Base-by-base conservation (phyloP, 2,329 filamentous ascomycete genomes). In the Xylaria sp. region DNA sequence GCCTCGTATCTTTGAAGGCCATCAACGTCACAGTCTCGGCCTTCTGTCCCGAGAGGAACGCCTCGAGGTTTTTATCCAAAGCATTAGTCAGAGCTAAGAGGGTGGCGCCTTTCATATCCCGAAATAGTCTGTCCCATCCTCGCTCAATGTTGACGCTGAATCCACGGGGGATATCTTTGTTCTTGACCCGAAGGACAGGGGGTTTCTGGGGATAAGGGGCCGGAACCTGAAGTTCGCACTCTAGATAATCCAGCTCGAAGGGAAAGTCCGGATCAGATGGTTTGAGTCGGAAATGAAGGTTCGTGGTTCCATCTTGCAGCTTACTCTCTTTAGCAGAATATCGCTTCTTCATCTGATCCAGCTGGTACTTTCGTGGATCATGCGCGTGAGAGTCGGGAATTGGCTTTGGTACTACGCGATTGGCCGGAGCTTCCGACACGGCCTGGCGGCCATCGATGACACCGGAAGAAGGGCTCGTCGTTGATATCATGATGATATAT, bases 211-310 rank as follows among this genome's bases (percentile, higher is more conserved):
- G 90, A 70, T 90, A 93, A 17, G 71, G 72, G 8, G 66, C 68
- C 1, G 90, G 90, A 18, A 94, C 78, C 46, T 76, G 79, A 37
- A 94, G 73, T 40, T 84, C 77, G 68, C 89, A 92, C 39, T 89
- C 79, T 26, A 94, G 76, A 38, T 81, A 76, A 21, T 85, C 80
- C 66, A 93, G 76, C 57, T 92, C 88, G 70, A 90, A 93, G 1
- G 90, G 88, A 64, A 94, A 93, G 66, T 94, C 90, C 0, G 90
- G 90, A 67, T 94, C 90, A 5, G 90, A 91, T 4, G 90, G 90
- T 11, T 73, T 74, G 57, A 94, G 73, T 47, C 78, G 83, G 70
- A 93, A 90, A 8, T 76, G 72, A 38, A 92, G 71, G 16, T 81
- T 78, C 0, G 82, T 84, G 2, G 77, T 77, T 44, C 81, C 78